phyloP scores from a whole-genome alignment of 1,139 yeast species.

The Suhomyces bokatorum region DNA sequence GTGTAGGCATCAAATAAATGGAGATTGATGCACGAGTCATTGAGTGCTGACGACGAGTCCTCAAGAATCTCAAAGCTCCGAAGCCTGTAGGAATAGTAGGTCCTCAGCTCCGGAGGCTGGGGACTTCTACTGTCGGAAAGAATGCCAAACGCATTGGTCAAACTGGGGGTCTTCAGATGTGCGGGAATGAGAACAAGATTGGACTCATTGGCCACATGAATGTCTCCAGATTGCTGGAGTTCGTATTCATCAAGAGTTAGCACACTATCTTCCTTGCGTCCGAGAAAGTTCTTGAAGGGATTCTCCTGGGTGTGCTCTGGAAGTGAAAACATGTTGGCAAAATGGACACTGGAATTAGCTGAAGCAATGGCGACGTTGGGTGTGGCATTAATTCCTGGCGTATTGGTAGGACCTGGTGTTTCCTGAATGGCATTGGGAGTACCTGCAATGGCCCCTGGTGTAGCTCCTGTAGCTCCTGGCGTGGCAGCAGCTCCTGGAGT shows the following conservation, averaged over 20 bases:
- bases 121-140: slow-evolving; percentile 8
- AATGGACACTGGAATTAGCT: slow-evolving; percentile 1
- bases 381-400: slow-evolving; percentile 5
- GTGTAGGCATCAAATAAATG: slow-evolving; percentile 74
- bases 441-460: slow-evolving; percentile 2
- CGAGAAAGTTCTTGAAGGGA: slow-evolving; percentile 26
- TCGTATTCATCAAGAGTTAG: slow-evolving; percentile 39
- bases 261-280: slow-evolving; percentile 27
- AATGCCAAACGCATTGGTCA: slow-evolving; percentile 26
- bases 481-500: slow-evolving; percentile 6
- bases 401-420: slow-evolving; percentile 1
- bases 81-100: slow-evolving; percentile 26
- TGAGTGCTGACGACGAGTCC: slow-evolving; percentile 58
- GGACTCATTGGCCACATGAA: slow-evolving; percentile 31
- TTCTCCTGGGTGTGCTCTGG: slow-evolving; percentile 36
- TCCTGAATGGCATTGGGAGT: background rate
- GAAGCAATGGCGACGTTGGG: slow-evolving; percentile 2
- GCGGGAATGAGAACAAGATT: slow-evolving; percentile 26
- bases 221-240: slow-evolving; percentile 36
- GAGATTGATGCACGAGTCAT: slow-evolving; percentile 70
- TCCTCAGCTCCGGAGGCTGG: slow-evolving; percentile 8
- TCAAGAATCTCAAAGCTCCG: slow-evolving; percentile 67
- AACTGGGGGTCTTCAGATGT: slow-evolving; percentile 18
- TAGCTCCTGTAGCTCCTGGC: background rate
- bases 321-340: slow-evolving; percentile 31